Percentiles rank a stretch among this genome's conserved stretches.
Conservation (phyloP, 192 early-diverging fungal genomes). For the Backusella circina region DNA sequence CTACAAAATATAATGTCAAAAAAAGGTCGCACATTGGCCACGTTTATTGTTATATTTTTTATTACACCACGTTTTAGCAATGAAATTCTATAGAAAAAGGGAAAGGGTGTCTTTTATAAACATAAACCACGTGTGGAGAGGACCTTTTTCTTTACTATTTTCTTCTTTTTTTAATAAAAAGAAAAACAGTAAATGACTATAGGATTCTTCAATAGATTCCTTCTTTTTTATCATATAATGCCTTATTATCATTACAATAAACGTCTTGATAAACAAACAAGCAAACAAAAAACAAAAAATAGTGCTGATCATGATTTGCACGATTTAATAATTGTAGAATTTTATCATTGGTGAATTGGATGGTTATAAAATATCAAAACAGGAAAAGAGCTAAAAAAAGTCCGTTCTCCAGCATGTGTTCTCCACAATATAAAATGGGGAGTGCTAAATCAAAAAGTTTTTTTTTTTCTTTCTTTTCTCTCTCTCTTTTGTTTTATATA, state of each 20-base stretch:
- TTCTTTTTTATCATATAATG: too few species aligned
- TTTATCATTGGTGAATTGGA: slow-evolving; percentile 5
- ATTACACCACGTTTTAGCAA: slow-evolving; percentile 1
- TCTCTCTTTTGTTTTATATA: neutral
- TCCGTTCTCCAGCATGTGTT: slow-evolving; percentile 1
- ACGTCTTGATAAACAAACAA: neutral
- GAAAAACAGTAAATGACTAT: neutral
- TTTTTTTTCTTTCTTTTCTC: neutral
- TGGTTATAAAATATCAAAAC: slow-evolving; percentile 1
- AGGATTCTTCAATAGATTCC: too few species aligned
- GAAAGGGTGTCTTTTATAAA: neutral
- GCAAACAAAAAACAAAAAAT: neutral
- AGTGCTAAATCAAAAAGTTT: neutral
- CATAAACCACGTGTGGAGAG: neutral
- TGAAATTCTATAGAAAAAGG: neutral
- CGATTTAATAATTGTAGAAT: slow-evolving; percentile 3
- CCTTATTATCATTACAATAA: too few species aligned
- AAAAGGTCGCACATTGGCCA: neutral
- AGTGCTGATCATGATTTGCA: neutral
- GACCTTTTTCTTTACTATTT: neutral
- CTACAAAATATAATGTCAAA: neutral
- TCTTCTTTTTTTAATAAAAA: neutral
- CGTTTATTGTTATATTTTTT: neutral
- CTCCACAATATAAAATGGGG: neutral
- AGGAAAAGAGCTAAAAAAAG: neutral